Evolutionary conservation across 768 basidiomycete species (phyloP), one percentile per base, ranked within the genome.

Genomic region (Lepiota brunneoincarnata): DNA sequence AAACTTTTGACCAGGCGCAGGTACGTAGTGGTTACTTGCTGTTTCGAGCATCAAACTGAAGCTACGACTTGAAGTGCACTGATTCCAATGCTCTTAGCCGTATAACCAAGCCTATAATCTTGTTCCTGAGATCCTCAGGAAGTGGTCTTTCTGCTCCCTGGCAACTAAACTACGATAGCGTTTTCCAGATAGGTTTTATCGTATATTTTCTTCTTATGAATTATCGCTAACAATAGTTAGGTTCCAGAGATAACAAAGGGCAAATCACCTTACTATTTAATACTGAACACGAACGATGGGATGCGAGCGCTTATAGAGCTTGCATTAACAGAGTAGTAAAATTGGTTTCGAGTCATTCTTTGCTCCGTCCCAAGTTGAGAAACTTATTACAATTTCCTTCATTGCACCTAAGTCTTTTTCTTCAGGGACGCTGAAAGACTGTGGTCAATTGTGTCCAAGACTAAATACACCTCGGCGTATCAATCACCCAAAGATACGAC

Each of bases 171-270:
- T 48, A 21, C 31, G 35, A 39, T 18, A 41, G 53, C 14, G 39
- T 47, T 28, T 54, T 54, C 4, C 36, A 45, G 17, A 41, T 15
- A 37, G 53, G 53, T 54, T 6, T 21, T 45, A 20, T 40, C 12
- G 26, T n/a, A 34, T 44, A 11, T 14, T 6, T n/a, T 6, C 41
- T 20, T 11, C 18, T 15, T 17, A 31, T 4, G 15, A 28, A 7
- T 17, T n/a, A 42, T 17, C 12, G 4, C 17, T 37, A n/a, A n/a
- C 14, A 24, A 17, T 28, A 2, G 10, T 17, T 28, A 50, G 49
- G 21, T 31, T 12, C 31, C 7, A 2, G 10, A n/a, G 18, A 17
- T 41, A 41, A 54, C 20, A 46, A 21, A 17, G 39, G 39, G 20
- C 45, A 54, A 6, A 28, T 54, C 10, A 23, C 46, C 5, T 24